Evolutionary conservation across 139 green algal genomes (phyloP).

Genomic region (Tetraselmis striata): DNA sequence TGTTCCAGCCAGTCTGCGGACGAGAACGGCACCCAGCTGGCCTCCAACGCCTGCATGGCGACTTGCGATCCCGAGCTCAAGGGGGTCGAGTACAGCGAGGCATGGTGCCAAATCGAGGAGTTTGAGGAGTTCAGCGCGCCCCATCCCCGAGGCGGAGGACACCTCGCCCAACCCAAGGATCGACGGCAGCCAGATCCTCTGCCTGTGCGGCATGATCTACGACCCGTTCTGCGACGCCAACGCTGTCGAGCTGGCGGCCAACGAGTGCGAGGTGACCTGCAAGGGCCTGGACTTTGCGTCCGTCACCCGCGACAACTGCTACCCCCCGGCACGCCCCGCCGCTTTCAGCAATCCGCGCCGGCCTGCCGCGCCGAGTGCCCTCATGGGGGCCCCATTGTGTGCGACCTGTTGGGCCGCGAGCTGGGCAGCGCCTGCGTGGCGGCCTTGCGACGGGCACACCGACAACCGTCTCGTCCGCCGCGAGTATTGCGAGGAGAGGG

Average conservation of each 20-base stretch:
- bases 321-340: neutral
- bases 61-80: neutral
- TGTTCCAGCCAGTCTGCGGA: neutral
- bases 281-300: neutral
- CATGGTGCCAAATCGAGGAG: neutral
- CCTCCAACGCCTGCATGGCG: neutral
- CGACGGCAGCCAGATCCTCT: neutral
- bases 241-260: neutral
- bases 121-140: neutral
- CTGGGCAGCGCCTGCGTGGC: neutral
- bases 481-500: neutral
- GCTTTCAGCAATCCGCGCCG: neutral
- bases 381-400: neutral
- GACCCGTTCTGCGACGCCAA: neutral
- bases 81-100: neutral
- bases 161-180: neutral
- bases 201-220: neutral
- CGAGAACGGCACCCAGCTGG: neutral
- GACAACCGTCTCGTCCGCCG: neutral
- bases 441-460: neutral
- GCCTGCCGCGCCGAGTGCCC: neutral
- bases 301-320: neutral
- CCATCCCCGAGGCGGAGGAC: too few species aligned
- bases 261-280: neutral
- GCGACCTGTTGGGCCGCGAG: neutral